Conservation (phyloP, 129 eudicot genomes). For the Mikania micrantha region DNA sequence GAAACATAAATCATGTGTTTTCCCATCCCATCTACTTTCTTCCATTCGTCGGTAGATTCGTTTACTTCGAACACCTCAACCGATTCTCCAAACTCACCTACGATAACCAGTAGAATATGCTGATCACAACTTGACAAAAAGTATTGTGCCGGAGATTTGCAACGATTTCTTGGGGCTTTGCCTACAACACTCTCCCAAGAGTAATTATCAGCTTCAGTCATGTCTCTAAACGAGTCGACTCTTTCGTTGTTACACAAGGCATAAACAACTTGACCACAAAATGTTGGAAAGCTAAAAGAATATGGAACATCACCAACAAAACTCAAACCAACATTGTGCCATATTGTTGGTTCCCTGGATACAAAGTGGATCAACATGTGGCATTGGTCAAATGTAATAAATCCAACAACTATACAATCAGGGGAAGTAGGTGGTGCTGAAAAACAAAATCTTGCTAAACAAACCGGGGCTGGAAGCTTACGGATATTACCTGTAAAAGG, state of each 20-base stretch:
- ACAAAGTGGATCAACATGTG: not conserved
- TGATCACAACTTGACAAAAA: not conserved
- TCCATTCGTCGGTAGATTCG: not conserved
- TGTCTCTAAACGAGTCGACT: not conserved
- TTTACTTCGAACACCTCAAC: not conserved
- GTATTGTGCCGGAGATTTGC: not conserved
- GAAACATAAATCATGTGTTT: not conserved
- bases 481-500: not conserved
- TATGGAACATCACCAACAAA: not conserved
- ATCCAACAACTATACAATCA: not conserved
- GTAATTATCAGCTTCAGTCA: not conserved
- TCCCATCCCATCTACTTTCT: not conserved
- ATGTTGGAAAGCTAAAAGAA: not conserved
- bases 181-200: not conserved
- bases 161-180: not conserved
- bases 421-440: not conserved
- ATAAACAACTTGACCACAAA: not conserved
- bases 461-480: not conserved
- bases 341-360: not conserved
- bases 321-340: not conserved
- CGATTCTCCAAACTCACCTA: not conserved
- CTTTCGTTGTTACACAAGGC: not conserved
- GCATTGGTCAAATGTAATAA: not conserved
- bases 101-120: not conserved
- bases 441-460: not conserved